Evolutionary conservation across 495 filamentous ascomycete species (phyloP), one percentile per base, ranked within the genome.

Genomic region (Bryoglossum gracile): DNA sequence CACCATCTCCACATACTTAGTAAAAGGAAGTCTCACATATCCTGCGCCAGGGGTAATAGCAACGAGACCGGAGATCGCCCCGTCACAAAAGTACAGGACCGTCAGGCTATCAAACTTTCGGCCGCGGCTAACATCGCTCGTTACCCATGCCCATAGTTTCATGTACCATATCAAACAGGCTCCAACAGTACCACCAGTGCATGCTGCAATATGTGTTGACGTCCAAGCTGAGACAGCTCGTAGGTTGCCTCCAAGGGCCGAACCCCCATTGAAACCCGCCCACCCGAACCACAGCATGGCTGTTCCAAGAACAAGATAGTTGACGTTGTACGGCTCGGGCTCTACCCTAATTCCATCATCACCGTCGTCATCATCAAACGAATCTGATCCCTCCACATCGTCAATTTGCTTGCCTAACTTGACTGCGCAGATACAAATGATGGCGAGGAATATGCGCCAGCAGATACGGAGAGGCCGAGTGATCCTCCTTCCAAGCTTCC

Each of bases 221-320:
- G 76, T 62, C 1, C 75, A 74, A 19, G 74, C 74, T 13, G 70
- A 71, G 44, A 53, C 30, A n/a, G 36, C 43, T 0, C 46, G 33
- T 84, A 75, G 83, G 84, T 38, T 82, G 79, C 58, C 84, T 83
- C 82, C 48, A n/a, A 54, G 32, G n/a, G 45, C 46, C 1, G 50
- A 51, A 9, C 48, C 47, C 33, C 48, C 33, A n/a, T 41, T 54
- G 45, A 50, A 32, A 9, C 32, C 30, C 4, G 38, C 21, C 28
- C 50, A 49, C 16, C 43, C 43, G 16, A 46, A 17, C 43, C 43
- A 46, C 1, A 46, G 43, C 17, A 46, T 8, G 1, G 35, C 35
- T 8, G 35, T 38, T 3, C 35, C 35, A 16, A 38, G 22, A 19
- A 38, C 22, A 16, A 38, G 18, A 13, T 38, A 18, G 35, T 38